Conservation (phyloP, 257 asterid genomes). For the Salvia miltiorrhiza region DNA sequence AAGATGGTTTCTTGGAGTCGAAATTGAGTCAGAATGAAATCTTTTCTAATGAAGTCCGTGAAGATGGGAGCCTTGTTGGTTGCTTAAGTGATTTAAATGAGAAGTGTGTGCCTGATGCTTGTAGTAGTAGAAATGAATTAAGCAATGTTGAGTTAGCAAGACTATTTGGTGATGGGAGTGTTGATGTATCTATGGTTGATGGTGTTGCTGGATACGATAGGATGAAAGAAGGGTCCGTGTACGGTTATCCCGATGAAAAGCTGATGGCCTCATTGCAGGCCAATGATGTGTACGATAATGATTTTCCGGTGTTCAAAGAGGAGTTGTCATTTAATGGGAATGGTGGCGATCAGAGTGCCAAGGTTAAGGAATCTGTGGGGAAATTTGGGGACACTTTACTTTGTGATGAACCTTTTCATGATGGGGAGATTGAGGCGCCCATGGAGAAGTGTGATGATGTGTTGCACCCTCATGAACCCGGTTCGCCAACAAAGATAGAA, state of each 20-base stretch:
- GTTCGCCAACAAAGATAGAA: slow-evolving; percentile 39
- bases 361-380: slow-evolving; percentile 16
- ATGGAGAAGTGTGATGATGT: slow-evolving; percentile 16
- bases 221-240: slow-evolving; percentile 13
- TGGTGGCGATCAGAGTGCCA: slow-evolving; percentile 16
- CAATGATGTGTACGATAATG: not conserved
- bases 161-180: slow-evolving; percentile 13
- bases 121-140: slow-evolving; percentile 5
- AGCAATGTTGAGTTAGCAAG: slow-evolving; percentile 14
- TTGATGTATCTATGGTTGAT: slow-evolving; percentile 25
- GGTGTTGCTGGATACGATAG: slow-evolving; percentile 26
- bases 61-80: slow-evolving; percentile 27
- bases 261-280: slow-evolving; percentile 1
- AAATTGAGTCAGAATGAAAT: slow-evolving; percentile 15
- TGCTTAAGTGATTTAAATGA: slow-evolving; percentile 30
- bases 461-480: slow-evolving; percentile 27
- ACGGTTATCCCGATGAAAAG: slow-evolving; percentile 10
- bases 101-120: slow-evolving; percentile 15
- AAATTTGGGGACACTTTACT: slow-evolving; percentile 17
- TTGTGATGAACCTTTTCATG: slow-evolving; percentile 4
- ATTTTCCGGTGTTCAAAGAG: slow-evolving; percentile 19
- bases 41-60: slow-evolving; percentile 29
- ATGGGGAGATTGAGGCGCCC: slow-evolving; percentile 21
- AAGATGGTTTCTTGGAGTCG: slow-evolving; percentile 27
- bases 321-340: slow-evolving; percentile 15